These are phyloP conservation scores for Cryptosporidium sp. DNA, from an alignment of 169 alveolate genomes.

Conservation along the genomic window DNA sequence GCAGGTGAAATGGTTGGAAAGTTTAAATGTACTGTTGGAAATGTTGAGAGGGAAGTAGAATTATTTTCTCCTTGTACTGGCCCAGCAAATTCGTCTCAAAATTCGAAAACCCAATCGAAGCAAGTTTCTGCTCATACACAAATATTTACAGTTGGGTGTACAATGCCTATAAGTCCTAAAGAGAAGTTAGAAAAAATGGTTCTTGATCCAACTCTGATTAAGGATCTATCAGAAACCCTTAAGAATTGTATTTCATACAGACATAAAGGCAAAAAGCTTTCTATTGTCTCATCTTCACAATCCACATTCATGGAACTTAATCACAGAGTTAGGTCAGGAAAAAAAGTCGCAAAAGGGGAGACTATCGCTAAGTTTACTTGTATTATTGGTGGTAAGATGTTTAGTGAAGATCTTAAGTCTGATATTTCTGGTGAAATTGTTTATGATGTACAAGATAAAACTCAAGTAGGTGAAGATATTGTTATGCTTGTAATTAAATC, in stretches of 20 bases:
- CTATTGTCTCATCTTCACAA: not conserved
- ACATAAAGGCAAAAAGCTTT: not conserved
- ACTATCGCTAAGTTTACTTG: not conserved
- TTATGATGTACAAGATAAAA: not conserved
- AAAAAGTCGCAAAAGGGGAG: not conserved
- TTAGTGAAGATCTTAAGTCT: not conserved
- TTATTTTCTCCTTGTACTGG: conserved; percentile 42
- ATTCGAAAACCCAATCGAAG: not conserved
- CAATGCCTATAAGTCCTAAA: not conserved
- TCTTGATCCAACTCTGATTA: not conserved
- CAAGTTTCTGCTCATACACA: not conserved
- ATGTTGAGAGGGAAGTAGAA: not conserved
- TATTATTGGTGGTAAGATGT: not conserved
- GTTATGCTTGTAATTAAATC: conserved; percentile 4
- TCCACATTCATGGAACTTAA: not conserved
- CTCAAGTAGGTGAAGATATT: not conserved
- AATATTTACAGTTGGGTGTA: conserved; percentile 1
- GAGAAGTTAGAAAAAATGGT: not conserved
- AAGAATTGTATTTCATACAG: not conserved
- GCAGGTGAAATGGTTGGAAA: conserved; percentile 18
- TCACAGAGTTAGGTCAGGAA: not conserved
- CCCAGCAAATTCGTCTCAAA: not conserved
- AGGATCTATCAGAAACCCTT: not conserved
- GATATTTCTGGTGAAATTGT: not conserved
- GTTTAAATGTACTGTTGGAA: not conserved